Base-by-base conservation (phyloP, 257 asterid species). In the Verbena officinalis region DNA sequence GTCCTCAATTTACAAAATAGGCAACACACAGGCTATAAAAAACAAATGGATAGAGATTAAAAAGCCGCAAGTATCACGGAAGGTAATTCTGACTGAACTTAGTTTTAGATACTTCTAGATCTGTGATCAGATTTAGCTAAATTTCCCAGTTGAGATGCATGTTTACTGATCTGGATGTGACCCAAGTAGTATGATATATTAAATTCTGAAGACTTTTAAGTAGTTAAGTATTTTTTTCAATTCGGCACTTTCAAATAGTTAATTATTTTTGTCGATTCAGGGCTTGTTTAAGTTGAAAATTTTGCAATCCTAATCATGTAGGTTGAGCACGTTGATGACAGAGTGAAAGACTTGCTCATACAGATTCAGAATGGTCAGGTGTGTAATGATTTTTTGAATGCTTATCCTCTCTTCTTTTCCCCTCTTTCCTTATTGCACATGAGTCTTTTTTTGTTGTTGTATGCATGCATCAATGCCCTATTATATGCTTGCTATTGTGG, bases 21-120 rank as follows among this genome's bases (percentile, higher is more conserved):
- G 99, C 72, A 75, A 83, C 77, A 77, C 80, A 36, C 99, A 94
- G 75, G 99, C 96, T 65, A 77, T 88, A 54, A 94, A 90, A 83
- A 94, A 86, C 75, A 90, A 86, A 72, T 94, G 97, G 99, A 81
- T 94, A 34, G 96, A 82, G 72, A 81, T 87, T 80, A 89, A 77
- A 9, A 89, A 88, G 83, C 31, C 87, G n/a, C 83, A 76, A 55
- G 88, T 94, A 34, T 77, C 21, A 44, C 17, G 51, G 21, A 44
- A 44, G 51, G 51, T 44, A 44, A 44, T 15, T 10, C 21, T 55
- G 34, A 65, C 65, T 63, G 59, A 43, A 38, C 46, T 45, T 51
- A 27, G 70, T 46, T 65, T 63, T 74, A 42, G 22, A 33, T 68
- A 10, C 21, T 38, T 51, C 10, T 19, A 6, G 48, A 44, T 3